Evolutionary conservation across 257 asterid genomes (phyloP).

Genomic region (Salvia splendens): DNA sequence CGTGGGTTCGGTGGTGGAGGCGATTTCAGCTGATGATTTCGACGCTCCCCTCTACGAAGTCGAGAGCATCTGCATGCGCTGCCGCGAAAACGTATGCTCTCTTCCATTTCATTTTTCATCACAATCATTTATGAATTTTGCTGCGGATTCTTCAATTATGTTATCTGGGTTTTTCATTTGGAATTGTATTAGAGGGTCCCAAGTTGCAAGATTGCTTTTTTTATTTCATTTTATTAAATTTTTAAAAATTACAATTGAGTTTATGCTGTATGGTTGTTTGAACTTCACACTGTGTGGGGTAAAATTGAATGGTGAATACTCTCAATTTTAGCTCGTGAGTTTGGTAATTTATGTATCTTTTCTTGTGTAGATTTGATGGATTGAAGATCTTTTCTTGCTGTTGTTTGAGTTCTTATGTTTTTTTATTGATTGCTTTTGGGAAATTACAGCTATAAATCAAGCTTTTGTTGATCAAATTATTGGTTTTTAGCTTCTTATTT

Average conservation of each 20-base stretch:
- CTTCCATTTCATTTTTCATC: background rate
- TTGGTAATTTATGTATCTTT: background rate
- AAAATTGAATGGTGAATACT: background rate
- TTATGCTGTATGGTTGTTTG: background rate
- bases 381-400: background rate
- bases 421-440: background rate
- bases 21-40: constrained; percentile 57
- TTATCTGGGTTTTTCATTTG: background rate
- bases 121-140: no score
- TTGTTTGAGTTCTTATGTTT: background rate
- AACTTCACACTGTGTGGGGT: background rate
- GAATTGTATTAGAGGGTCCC: no score
- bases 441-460: background rate
- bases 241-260: no score
- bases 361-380: background rate
- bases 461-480: background rate
- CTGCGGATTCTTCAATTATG: background rate
- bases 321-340: background rate
- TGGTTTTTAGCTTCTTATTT: background rate
- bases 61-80: constrained; percentile 98
- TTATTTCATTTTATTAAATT: no score
- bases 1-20: constrained; percentile 85
- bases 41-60: constrained; percentile 74
- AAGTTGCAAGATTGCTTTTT: no score
- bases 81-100: constrained; percentile 65